Evolutionary conservation across 2,329 filamentous ascomycete genomes (phyloP), one percentile per base, ranked within the genome.

Genomic region (Paracamarosporium sp.): DNA sequence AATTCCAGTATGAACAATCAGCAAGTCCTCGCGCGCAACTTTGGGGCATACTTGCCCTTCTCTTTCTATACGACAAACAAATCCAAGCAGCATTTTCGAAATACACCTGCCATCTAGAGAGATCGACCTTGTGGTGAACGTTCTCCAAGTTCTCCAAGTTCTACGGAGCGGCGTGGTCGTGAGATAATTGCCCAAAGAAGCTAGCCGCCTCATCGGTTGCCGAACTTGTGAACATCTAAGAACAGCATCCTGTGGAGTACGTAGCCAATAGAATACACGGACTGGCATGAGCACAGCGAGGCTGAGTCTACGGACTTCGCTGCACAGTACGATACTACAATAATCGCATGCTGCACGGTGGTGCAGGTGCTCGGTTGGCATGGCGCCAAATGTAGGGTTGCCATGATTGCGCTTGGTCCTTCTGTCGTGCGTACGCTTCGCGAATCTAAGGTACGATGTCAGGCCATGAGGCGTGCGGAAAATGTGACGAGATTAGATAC

Each of bases 251-350:
- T 31, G 35, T 51, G 36, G 47, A n/a, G 40, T 30, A 17, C 11
- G 9, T 17, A 51, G 36, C 48, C 47, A 38, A 50, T 30, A 28
- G 35, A 43, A 31, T 5, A 31, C 15, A 6, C 12, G 24, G 25
- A 33, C 48, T 33, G 12, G 36, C 48, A 43, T 43, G 36, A 51
- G 48, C 48, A 41, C 48, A 41, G 48, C 36, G 48, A 51, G 48
- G 48, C 48, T 51, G 48, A 51, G 36, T 17, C 27, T 30, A 30
- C 48, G 48, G 48, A 51, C 48, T 51, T 51, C 48, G 48, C 36
- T 20, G 48, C 48, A 51, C 27, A 51, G 48, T 51, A 11, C 48
- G 12, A 15, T 40, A 17, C 25, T 31, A 28, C n/a, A 41, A n/a
- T 4, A 36, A 13, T 27, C 24, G 48, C 48, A 40, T 41, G 46